Percentiles rank a stretch among this genome's conserved stretches.
phyloP scores from a whole-genome alignment of 257 asterid species.

The Nicotiana benthamiana region DNA sequence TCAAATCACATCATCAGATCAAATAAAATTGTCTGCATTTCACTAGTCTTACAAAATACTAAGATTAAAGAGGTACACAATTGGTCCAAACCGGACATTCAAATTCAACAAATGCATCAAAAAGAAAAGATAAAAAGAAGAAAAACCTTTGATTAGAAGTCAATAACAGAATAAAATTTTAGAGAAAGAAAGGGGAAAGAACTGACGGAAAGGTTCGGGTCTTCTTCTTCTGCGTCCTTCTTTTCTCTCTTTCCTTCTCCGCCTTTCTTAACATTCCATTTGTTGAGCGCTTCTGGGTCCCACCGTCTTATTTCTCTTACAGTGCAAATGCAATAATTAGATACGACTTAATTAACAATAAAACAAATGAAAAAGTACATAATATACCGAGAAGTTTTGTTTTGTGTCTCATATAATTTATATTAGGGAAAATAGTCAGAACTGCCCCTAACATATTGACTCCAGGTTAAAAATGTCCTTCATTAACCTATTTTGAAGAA shows the following conservation, averaged over 20 bases:
- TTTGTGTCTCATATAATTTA: too few relatives aligned
- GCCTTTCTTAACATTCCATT: neutral
- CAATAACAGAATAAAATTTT: too few relatives aligned
- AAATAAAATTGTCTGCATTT: neutral
- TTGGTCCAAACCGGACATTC: neutral
- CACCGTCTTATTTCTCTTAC: neutral
- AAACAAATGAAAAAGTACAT: too few relatives aligned
- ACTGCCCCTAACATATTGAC: too few relatives aligned
- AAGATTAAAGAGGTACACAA: neutral
- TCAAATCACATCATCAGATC: neutral
- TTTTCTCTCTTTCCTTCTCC: neutral
- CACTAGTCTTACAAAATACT: neutral
- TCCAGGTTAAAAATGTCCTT: too few relatives aligned
- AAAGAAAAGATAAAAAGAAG: neutral
- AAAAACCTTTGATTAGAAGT: neutral
- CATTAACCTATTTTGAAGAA: too few relatives aligned
- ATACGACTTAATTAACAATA: too few relatives aligned
- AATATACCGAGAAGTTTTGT: too few relatives aligned
- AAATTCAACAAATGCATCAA: neutral
- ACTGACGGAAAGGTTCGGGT: neutral
- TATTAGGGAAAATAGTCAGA: too few relatives aligned
- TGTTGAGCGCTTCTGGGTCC: neutral
- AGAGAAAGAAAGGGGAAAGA: neutral
- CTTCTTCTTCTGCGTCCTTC: neutral
- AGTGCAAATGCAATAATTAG: neutral